A percentile compares a stretch with the other conserved stretches of the same genome.
phyloP scores from a whole-genome alignment of 1,284 basidiomycete genomes.

The Hortiboletus rubellus region DNA sequence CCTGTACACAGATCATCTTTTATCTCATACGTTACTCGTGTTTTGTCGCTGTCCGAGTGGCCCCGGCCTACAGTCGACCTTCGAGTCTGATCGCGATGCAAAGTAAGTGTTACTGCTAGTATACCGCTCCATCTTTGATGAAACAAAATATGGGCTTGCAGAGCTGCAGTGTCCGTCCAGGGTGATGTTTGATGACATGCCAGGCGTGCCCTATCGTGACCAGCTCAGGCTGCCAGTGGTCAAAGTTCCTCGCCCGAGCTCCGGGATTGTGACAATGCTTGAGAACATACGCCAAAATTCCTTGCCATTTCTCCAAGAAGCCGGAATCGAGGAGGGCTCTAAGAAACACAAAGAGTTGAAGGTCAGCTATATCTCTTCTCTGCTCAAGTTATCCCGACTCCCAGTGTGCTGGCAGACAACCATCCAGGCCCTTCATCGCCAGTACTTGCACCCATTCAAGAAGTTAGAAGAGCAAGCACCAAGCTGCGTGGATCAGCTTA shows the following conservation, averaged over 20 bases:
- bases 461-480: conserved; percentile 19
- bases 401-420: conserved; percentile 5
- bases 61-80: neutral
- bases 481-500: conserved; percentile 9
- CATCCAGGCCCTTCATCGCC: conserved; percentile 4
- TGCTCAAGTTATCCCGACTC: neutral
- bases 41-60: too few species aligned
- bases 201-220: too few species aligned
- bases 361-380: neutral
- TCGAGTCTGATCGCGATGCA: neutral
- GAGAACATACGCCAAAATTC: neutral
- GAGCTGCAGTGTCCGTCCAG: neutral
- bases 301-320: conserved; percentile 4
- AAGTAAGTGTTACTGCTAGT: neutral
- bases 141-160: neutral
- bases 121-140: neutral
- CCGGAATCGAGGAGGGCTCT: conserved; percentile 6
- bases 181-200: neutral
- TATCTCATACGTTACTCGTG: too few species aligned
- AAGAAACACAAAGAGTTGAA: conserved; percentile 12
- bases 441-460: conserved; percentile 14
- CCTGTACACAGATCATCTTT: too few species aligned
- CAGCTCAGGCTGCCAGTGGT: neutral
- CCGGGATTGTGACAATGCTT: neutral
- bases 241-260: conserved; percentile 11